These are phyloP conservation scores for Blastobotrys muscicola DNA, from an alignment of 805 yeast genomes.

Conservation along the genomic window DNA sequence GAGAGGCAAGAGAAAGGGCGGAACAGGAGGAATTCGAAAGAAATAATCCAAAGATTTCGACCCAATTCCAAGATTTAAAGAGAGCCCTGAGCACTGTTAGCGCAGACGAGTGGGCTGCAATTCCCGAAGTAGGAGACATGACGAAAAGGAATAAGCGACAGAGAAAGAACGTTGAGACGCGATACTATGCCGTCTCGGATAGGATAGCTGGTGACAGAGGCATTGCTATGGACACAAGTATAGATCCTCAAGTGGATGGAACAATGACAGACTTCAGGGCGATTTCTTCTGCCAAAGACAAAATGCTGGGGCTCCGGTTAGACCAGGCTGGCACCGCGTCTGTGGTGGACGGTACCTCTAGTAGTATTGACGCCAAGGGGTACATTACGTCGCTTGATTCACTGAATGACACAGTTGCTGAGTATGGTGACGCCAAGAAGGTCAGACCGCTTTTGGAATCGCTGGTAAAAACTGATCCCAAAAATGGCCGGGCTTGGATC, in stretches of 20 bases:
- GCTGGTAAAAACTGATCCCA: slow-evolving; percentile 62
- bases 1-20: slow-evolving; percentile 20
- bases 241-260: slow-evolving; percentile 21
- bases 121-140: slow-evolving; percentile 85
- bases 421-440: slow-evolving; percentile 48
- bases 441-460: slow-evolving; percentile 56
- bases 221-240: slow-evolving; percentile 25
- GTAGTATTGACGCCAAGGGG: slow-evolving; percentile 29
- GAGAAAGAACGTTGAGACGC: slow-evolving; percentile 48
- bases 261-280: slow-evolving; percentile 38
- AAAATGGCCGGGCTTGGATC: slow-evolving; percentile 72
- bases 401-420: slow-evolving; percentile 14
- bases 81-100: slow-evolving; percentile 48
- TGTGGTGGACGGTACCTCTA: slow-evolving; percentile 13
- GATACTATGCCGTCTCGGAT: slow-evolving; percentile 83
- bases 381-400: slow-evolving; percentile 35
- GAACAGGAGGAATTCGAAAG: slow-evolving; percentile 20
- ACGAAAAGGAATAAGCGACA: slow-evolving; percentile 71
- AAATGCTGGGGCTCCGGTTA: slow-evolving; percentile 44
- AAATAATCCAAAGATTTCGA: slow-evolving; percentile 31
- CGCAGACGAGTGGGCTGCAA: slow-evolving; percentile 63
- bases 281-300: slow-evolving; percentile 55
- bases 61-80: slow-evolving; percentile 63
- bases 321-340: slow-evolving; percentile 28
- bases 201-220: slow-evolving; percentile 28